Conservation (phyloP, 2,329 filamentous ascomycete species). For the Colletotrichum cordylinicola region DNA sequence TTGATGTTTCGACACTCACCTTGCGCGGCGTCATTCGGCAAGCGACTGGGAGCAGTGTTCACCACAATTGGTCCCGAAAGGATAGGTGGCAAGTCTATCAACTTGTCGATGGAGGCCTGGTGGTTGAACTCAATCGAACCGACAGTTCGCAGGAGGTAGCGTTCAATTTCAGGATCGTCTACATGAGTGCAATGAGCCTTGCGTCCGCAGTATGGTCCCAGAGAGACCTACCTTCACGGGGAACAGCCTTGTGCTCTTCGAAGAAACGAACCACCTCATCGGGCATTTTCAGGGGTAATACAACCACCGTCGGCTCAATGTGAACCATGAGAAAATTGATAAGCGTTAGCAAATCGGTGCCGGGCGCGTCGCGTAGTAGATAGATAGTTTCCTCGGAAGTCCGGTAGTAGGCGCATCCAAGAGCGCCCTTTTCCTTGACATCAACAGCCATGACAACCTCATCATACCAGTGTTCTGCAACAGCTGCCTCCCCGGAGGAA, state of each 20-base stretch:
- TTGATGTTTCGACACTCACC: conserved; percentile 61
- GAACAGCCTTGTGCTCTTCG: conserved; percentile 25
- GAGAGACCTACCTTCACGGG: conserved; percentile 11
- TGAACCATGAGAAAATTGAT: conserved; percentile 64
- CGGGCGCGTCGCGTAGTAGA: conserved; percentile 72
- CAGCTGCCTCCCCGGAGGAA: neutral
- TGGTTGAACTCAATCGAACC: conserved; percentile 77
- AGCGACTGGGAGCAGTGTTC: neutral
- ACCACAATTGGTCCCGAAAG: neutral
- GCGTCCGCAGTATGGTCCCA: neutral
- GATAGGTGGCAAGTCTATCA: conserved; percentile 62
- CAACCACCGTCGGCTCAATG: conserved; percentile 59
- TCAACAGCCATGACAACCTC: conserved; percentile 85
- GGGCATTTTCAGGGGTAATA: conserved; percentile 55
- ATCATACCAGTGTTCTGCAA: neutral
- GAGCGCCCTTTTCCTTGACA: conserved; percentile 69
- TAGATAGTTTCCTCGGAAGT: conserved; percentile 73
- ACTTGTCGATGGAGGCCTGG: conserved; percentile 68
- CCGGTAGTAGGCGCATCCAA: conserved; percentile 87
- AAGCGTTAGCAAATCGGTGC: neutral
- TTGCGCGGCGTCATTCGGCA: conserved; percentile 15
- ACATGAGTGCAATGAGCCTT: neutral
- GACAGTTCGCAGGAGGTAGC: conserved; percentile 65
- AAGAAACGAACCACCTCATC: conserved; percentile 39
- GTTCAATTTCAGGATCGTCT: neutral